Conservation (phyloP, 495 filamentous ascomycete species). For the Penicillium paradoxum region DNA sequence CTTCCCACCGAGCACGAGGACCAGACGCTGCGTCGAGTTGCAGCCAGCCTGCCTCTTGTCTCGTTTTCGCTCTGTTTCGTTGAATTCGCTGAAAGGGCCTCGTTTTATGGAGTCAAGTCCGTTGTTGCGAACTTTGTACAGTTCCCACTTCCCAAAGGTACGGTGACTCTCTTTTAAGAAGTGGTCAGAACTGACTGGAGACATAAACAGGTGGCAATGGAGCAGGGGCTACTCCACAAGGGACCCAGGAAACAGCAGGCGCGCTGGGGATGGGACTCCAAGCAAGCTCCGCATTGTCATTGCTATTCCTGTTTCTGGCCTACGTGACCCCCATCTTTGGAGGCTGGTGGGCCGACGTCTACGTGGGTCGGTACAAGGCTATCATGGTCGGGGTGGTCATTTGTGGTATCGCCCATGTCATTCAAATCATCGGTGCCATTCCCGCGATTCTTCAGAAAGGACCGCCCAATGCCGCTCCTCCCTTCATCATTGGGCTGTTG, state of each 20-base stretch:
- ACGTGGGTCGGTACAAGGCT: conserved; percentile 47
- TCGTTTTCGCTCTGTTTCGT: conserved; percentile 53
- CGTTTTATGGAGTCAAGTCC: conserved; percentile 51
- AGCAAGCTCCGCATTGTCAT: conserved; percentile 52
- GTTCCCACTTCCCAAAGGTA: conserved; percentile 44
- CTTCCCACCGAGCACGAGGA: conserved; percentile 56
- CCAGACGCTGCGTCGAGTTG: conserved; percentile 50
- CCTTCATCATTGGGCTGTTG: conserved; percentile 54
- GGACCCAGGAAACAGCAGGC: conserved; percentile 51
- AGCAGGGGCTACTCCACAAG: conserved; percentile 53
- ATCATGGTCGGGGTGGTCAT: conserved; percentile 59
- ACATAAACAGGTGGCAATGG: conserved; percentile 50
- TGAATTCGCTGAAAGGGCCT: conserved; percentile 56
- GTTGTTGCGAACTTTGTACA: conserved; percentile 60
- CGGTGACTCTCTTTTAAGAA: not conserved
- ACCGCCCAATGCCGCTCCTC: conserved; percentile 40
- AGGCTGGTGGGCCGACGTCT: conserved; percentile 55
- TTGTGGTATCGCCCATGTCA: conserved; percentile 62
- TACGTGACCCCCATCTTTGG: conserved; percentile 56
- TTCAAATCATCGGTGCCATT: conserved; percentile 58
- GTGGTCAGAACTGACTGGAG: not conserved
- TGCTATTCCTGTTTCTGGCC: conserved; percentile 57
- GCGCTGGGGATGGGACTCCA: conserved; percentile 56
- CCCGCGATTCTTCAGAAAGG: conserved; percentile 54
- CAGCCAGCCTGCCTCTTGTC: conserved; percentile 44